phyloP scores from a whole-genome alignment of 768 basidiomycete genomes.

The Calocybe gangraenosa region DNA sequence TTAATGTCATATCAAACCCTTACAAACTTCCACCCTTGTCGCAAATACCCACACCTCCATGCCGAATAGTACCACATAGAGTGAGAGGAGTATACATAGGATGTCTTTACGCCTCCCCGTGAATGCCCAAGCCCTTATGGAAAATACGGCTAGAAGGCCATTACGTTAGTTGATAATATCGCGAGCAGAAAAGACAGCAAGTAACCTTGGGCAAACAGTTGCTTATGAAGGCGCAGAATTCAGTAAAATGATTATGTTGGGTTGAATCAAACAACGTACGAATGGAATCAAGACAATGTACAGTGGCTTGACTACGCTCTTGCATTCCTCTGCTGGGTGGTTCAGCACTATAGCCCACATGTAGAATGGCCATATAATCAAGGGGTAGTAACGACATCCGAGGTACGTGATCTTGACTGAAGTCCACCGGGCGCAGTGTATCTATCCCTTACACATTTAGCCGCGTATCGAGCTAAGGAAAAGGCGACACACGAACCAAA shows the following conservation, averaged over 20 bases:
- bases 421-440: slow-evolving; percentile 19
- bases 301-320: slow-evolving; percentile 15
- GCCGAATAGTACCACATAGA: slow-evolving; percentile 14
- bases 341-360: slow-evolving; percentile 22
- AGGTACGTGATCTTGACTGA: slow-evolving; percentile 21
- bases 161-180: neutral
- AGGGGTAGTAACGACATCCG: slow-evolving; percentile 23
- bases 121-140: slow-evolving; percentile 24
- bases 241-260: neutral
- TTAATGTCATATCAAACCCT: slow-evolving; percentile 3
- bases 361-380: slow-evolving; percentile 19
- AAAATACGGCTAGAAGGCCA: slow-evolving; percentile 18
- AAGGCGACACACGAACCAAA: slow-evolving; percentile 10
- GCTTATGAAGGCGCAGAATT: too few relatives aligned
- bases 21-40: slow-evolving; percentile 14
- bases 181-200: neutral
- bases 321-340: slow-evolving; percentile 17
- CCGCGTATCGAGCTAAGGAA: neutral
- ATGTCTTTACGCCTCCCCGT: slow-evolving; percentile 17
- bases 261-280: slow-evolving; percentile 11
- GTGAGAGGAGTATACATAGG: slow-evolving; percentile 10
- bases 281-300: slow-evolving; percentile 20
- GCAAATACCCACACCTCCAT: slow-evolving; percentile 21
- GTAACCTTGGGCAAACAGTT: slow-evolving; percentile 18
- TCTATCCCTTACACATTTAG: slow-evolving; percentile 11